Base-by-base conservation (phyloP, 495 filamentous ascomycete genomes). In the Talaromyces liani region DNA sequence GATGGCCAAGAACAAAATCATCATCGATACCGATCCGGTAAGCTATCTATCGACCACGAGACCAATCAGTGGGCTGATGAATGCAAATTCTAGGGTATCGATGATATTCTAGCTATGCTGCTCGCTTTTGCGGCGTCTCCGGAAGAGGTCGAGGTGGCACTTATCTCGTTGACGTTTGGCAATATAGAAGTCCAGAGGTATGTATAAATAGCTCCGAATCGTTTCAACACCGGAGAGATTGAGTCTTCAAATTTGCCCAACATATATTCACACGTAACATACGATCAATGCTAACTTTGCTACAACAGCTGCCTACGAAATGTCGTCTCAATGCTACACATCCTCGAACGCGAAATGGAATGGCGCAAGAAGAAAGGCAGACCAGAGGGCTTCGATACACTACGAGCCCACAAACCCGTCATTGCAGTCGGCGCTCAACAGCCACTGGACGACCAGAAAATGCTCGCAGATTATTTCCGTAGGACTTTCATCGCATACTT, bases 381-480 rank as follows among this genome's bases (percentile, higher is more conserved):
- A 9, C 79, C 82, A 0, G 81, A 87, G 56, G 87, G 89, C 4
- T 98, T 91, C 65, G 82, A 84, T 53, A 79, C 82, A 9, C 75
- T 99, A 67, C 79, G 80, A 41, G 79, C 81, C 8, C 85, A 75
- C 70, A 91, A 88, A 68, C 95, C 94, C 3, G 69, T 96, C 16
- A 84, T 98, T 29, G 92, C 94, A 6, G 81, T 98, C 27, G 94
- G 94, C 3, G 89, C 94, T 1, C 85, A 90, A 59, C 86, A 91
- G 63, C 91, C 94, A 1, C 77, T 99, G 9, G 91, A 91, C 65
- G 91, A 92, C 61, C 89, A 94, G 69, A 77, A 86, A 47, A 79
- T 96, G 68, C 84, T 91, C 79, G 91, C 89, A 8, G 94, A 98
- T 74, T 89, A 92, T 73, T 98, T 96, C 67, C 94, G 93, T 97